Evolutionary conservation across 768 basidiomycete species (phyloP).

Genomic region (Mrakia frigida): DNA sequence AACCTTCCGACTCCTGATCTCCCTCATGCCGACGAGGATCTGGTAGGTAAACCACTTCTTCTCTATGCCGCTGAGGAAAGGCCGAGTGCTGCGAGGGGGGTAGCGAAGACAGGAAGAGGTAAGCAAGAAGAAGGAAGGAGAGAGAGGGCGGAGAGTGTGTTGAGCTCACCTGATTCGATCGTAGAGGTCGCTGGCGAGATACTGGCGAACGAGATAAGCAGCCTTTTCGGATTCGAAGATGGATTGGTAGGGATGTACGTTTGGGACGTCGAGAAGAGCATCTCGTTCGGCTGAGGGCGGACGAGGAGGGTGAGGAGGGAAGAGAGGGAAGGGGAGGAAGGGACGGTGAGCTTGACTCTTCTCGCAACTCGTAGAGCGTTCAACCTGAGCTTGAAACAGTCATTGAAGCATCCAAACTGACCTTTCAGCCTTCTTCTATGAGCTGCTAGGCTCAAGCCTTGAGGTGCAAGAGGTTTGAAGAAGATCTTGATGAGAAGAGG

Average conservation of each 20-base stretch:
- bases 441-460: conserved; percentile 72
- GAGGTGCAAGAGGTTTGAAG: conserved; percentile 59
- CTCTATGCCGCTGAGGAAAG: conserved; percentile 83
- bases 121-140: neutral
- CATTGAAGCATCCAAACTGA: conserved; percentile 25
- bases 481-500: conserved; percentile 89
- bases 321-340: neutral
- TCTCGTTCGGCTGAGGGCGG: conserved; percentile 73
- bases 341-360: conserved; percentile 3
- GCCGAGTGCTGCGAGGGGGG: conserved; percentile 65
- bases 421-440: conserved; percentile 72
- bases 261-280: conserved; percentile 71
- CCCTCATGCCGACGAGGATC: conserved; percentile 73
- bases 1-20: conserved; percentile 66
- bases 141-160: neutral
- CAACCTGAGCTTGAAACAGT: neutral
- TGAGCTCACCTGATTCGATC: conserved; percentile 83
- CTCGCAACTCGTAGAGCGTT: neutral
- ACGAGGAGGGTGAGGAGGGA: too few relatives aligned
- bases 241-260: conserved; percentile 80
- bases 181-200: conserved; percentile 88
- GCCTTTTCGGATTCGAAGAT: conserved; percentile 94
- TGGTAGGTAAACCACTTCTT: conserved; percentile 99
- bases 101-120: neutral
- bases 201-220: conserved; percentile 90